Conservation (phyloP, 148 eudicot genomes). For the Rhododendron williamsianum region DNA sequence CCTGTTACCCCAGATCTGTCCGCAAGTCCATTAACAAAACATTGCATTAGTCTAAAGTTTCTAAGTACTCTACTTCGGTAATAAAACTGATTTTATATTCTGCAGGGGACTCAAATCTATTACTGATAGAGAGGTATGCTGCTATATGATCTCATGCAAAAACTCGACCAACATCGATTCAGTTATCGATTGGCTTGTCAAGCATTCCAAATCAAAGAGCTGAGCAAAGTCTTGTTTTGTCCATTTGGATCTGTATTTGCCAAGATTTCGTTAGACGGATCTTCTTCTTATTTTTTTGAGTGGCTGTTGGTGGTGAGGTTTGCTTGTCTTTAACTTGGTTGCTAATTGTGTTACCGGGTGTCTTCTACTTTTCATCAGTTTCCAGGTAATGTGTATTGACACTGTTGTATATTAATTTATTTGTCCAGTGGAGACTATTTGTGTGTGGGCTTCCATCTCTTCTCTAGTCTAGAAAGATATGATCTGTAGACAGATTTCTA, state of each 20-base stretch:
- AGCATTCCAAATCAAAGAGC: slow-evolving; percentile 92
- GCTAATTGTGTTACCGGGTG: background rate
- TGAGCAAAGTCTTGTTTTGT: slow-evolving; percentile 26
- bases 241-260: slow-evolving; percentile 23
- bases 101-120: slow-evolving; percentile 87
- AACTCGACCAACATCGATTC: slow-evolving; percentile 91
- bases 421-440: background rate
- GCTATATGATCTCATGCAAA: slow-evolving; percentile 99
- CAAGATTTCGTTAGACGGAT: background rate
- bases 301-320: slow-evolving; percentile 11
- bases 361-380: background rate
- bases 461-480: background rate
- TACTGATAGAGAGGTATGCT: slow-evolving; percentile 94
- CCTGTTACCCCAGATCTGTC: background rate
- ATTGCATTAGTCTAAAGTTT: background rate
- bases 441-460: background rate
- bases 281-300: background rate
- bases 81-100: background rate
- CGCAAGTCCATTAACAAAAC: background rate
- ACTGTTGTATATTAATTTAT: slow-evolving; percentile 15
- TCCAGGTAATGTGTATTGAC: background rate
- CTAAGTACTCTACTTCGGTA: background rate
- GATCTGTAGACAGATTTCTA: background rate
- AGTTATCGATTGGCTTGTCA: slow-evolving; percentile 95
- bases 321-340: slow-evolving; percentile 13